These are phyloP conservation scores for Kodamaea anthophila DNA, from an alignment of 1,139 yeast genomes.

Conservation along the genomic window DNA sequence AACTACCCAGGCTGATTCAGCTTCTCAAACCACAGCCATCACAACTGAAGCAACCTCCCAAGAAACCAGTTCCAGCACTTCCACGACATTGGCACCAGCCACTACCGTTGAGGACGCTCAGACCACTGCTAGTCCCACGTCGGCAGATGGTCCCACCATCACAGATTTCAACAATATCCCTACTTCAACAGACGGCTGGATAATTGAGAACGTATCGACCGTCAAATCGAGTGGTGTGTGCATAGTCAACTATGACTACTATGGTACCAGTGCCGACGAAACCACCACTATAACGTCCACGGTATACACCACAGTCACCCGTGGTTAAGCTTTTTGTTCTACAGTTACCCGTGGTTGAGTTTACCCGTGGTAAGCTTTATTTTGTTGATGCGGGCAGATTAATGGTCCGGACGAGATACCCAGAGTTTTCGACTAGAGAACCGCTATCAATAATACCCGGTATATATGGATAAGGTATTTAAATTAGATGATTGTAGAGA, in stretches of 20 bases:
- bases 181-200: slow-evolving; percentile 33
- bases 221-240: slow-evolving; percentile 32
- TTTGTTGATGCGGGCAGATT: no score
- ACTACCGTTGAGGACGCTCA: slow-evolving; percentile 6
- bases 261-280: slow-evolving; percentile 24
- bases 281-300: slow-evolving; percentile 36
- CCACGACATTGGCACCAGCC: slow-evolving; percentile 5
- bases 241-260: slow-evolving; percentile 39
- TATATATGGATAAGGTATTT: no score
- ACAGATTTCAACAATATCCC: slow-evolving; percentile 27
- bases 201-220: slow-evolving; percentile 33
- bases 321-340: slow-evolving; percentile 1
- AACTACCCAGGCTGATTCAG: slow-evolving; percentile 6
- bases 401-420: no score
- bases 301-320: slow-evolving; percentile 33
- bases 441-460: no score
- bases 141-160: slow-evolving; percentile 24
- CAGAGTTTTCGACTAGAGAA: no score
- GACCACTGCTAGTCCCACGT: slow-evolving; percentile 8
- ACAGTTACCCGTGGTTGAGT: neutral
- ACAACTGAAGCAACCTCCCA: slow-evolving; percentile 8
- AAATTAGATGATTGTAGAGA: no score
- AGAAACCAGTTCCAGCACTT: slow-evolving; percentile 4
- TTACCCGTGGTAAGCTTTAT: neutral
- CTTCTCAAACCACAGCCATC: slow-evolving; percentile 7